A percentile compares a stretch with the other conserved stretches of the same genome.
phyloP scores from a whole-genome alignment of 169 alveolate genomes.

The Eimeria sp. region DNA sequence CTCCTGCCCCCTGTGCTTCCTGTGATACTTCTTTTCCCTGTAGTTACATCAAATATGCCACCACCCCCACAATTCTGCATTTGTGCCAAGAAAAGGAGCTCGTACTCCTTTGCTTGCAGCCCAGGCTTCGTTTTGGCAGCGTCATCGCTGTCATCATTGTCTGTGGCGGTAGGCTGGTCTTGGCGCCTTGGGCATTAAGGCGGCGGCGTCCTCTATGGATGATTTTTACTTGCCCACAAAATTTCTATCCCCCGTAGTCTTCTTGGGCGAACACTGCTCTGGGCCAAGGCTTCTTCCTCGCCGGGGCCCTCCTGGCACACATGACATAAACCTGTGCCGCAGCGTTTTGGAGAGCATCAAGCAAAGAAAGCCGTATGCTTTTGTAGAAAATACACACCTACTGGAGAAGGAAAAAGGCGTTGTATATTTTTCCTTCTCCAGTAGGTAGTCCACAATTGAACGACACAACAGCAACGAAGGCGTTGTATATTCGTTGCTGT shows the following conservation, averaged over 20 bases:
- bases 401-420: neutral
- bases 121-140: neutral
- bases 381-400: neutral
- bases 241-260: neutral
- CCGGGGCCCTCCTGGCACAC: constrained; percentile 65
- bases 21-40: neutral
- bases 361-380: constrained; percentile 42
- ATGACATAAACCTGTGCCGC: constrained; percentile 13
- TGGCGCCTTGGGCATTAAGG: constrained; percentile 4
- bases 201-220: constrained; percentile 61
- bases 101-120: neutral
- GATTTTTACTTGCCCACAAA: constrained; percentile 52
- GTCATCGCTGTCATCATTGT: constrained; percentile 12
- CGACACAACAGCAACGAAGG: no score
- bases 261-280: neutral
- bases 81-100: neutral
- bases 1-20: neutral
- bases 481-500: neutral
- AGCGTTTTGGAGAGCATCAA: constrained; percentile 11
- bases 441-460: no score
- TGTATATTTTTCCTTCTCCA: no score
- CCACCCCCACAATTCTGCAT: neutral
- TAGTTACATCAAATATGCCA: neutral
- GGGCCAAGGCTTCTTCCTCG: constrained; percentile 19
- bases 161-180: constrained; percentile 27